These are phyloP conservation scores for Dryas octopetala DNA, from an alignment of 306 rosid species.

Conservation along the genomic window DNA sequence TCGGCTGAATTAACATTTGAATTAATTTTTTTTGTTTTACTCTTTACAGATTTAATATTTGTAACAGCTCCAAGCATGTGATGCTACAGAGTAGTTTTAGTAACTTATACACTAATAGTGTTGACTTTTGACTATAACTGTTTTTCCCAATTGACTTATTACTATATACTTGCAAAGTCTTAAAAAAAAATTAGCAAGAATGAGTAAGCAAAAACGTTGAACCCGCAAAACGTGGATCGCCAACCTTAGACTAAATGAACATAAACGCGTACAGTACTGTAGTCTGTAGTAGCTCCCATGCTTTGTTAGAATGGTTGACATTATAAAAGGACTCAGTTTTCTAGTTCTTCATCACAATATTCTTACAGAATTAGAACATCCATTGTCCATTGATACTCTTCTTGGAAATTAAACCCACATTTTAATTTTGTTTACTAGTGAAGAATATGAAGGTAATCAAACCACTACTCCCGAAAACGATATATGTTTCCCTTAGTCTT, in stretches of 20 bases:
- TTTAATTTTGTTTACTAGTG: background rate
- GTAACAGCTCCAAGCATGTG: no score
- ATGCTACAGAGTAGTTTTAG: no score
- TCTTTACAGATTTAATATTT: no score
- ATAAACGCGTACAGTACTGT: no score
- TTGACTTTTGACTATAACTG: no score
- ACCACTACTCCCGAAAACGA: background rate
- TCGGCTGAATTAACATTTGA: no score
- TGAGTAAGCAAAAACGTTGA: background rate
- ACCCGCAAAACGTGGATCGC: conserved; percentile 23
- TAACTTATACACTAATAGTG: no score
- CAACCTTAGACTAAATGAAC: no score
- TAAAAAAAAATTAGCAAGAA: background rate
- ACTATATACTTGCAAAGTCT: background rate
- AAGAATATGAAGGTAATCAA: background rate
- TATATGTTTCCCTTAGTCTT: background rate
- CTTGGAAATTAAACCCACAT: background rate
- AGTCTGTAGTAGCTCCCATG: no score
- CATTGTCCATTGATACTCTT: background rate
- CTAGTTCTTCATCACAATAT: background rate
- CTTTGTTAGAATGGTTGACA: background rate
- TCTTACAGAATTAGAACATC: background rate
- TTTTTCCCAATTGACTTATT: background rate
- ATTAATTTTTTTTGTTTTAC: no score
- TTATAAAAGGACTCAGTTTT: background rate